Base-by-base conservation (phyloP, 73 alveolate genomes). In the Blepharisma japonicum region DNA sequence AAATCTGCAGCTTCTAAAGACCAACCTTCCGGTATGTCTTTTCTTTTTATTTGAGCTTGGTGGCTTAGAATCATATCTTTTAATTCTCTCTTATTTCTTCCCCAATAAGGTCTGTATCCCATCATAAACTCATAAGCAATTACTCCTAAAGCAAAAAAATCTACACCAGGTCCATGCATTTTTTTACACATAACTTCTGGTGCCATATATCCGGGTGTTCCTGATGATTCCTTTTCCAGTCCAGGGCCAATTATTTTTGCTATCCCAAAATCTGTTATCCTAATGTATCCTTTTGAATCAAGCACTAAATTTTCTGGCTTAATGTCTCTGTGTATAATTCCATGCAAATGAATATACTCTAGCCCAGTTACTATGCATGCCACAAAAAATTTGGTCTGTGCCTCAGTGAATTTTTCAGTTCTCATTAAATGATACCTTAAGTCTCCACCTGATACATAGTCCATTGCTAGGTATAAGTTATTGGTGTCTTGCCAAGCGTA, bases 231-330 rank as follows among this genome's bases (percentile, higher is more conserved):
- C 71, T 77, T 85, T 51, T 87, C 86, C 78, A 81, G 83, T 51
- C 84, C 83, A 67, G 83, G 83, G 71, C 77, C 77, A 81, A 76
- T 68, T 80, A 86, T 76, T 91, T 74, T 49, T 50, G 96, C 96
- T 39, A 89, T 79, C 45, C 93, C 93, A 54, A 89, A 78, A 86
- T 89, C 95, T 21, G 95, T 88, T 53, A 88, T 68, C 61, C 84
- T 78, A 53, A 81, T 50, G 80, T 79, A 88, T 11, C 95, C 95
- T 21, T 82, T 78, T 14, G 84, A 78, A 86, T 89, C 95, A 51
- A 89, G 85, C 42, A 89, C 46, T 55, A 95, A 72, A 71, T 95
- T 95, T 85, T 95, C 99, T 42, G 99, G 99, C 71, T 95, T 95
- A 42, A 95, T 88, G 79, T 95, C 99, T 84, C 97, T 83, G 74